Conservation (phyloP, 768 basidiomycete genomes). For the Lactifluus piperatus region DNA sequence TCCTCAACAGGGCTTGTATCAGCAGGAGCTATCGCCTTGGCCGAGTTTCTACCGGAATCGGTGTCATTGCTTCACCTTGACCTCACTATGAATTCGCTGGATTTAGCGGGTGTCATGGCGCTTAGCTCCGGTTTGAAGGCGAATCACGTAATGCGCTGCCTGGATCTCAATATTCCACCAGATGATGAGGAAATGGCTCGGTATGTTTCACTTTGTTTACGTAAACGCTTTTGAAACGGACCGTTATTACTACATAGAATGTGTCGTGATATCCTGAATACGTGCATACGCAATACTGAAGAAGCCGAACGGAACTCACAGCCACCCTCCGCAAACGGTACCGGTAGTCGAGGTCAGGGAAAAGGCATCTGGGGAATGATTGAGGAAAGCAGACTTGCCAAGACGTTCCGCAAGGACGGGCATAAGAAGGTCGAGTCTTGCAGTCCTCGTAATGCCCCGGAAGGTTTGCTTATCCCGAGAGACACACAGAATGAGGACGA, state of each 20-base stretch:
- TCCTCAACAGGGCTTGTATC: constrained; percentile 74
- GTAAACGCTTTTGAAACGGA: not conserved
- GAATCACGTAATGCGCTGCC: constrained; percentile 81
- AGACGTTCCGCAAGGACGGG: constrained; percentile 51
- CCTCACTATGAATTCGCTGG: constrained; percentile 73
- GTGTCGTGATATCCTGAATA: constrained; percentile 82
- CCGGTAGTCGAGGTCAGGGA: constrained; percentile 42
- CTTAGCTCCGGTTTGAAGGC: constrained; percentile 77
- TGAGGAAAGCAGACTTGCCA: constrained; percentile 76
- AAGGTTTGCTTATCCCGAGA: constrained; percentile 15
- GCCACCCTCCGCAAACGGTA: constrained; percentile 21
- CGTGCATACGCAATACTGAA: constrained; percentile 91
- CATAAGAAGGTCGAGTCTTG: constrained; percentile 42
- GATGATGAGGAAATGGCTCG: constrained; percentile 73
- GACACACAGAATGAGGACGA: constrained; percentile 34
- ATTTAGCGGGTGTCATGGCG: constrained; percentile 89
- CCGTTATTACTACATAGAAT: constrained; percentile 35
- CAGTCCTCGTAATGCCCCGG: constrained; percentile 19
- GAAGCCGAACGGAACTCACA: constrained; percentile 47
- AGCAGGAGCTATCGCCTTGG: constrained; percentile 85
- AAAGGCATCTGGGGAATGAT: constrained; percentile 82
- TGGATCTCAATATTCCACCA: constrained; percentile 88
- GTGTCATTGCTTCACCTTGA: constrained; percentile 85
- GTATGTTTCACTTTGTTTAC: constrained; percentile 27
- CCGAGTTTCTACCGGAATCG: constrained; percentile 93